Percentiles rank a stretch among this genome's conserved stretches.
phyloP scores from a whole-genome alignment of 192 early-diverging fungal species.

The Hyaloraphidium curvatum region DNA sequence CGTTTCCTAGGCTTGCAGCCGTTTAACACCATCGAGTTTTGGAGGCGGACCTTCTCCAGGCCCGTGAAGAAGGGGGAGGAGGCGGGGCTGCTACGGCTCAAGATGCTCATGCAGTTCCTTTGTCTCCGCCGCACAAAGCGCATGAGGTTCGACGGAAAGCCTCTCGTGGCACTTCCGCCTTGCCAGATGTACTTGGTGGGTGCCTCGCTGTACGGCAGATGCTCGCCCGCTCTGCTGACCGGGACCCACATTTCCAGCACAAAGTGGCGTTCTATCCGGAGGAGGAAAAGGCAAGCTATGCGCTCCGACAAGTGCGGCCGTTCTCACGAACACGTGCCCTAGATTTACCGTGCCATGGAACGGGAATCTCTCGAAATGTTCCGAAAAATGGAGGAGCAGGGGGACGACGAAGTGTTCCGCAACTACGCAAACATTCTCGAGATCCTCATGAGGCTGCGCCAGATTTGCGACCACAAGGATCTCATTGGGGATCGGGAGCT shows the following conservation, averaged over 20 bases:
- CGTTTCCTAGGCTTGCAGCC: not conserved
- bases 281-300: not conserved
- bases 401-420: too few relatives aligned
- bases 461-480: not conserved
- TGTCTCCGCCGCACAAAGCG: slow-evolving; percentile 1
- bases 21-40: not conserved
- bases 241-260: too few relatives aligned
- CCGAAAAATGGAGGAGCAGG: too few relatives aligned
- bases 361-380: too few relatives aligned
- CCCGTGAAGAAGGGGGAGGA: not conserved
- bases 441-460: too few relatives aligned
- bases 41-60: not conserved
- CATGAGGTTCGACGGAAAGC: slow-evolving; percentile 2
- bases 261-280: not conserved
- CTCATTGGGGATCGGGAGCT: not conserved
- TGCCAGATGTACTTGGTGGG: not conserved
- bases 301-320: not conserved
- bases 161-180: not conserved
- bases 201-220: too few relatives aligned
- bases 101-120: not conserved
- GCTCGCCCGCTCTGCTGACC: too few relatives aligned
- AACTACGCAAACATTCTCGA: too few relatives aligned
- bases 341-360: too few relatives aligned
- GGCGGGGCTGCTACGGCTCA: not conserved
- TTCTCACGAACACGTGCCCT: too few relatives aligned